A percentile compares a stretch with the other conserved stretches of the same genome.
phyloP scores from a whole-genome alignment of 2,329 filamentous ascomycete genomes.

The Fusarium redolens region DNA sequence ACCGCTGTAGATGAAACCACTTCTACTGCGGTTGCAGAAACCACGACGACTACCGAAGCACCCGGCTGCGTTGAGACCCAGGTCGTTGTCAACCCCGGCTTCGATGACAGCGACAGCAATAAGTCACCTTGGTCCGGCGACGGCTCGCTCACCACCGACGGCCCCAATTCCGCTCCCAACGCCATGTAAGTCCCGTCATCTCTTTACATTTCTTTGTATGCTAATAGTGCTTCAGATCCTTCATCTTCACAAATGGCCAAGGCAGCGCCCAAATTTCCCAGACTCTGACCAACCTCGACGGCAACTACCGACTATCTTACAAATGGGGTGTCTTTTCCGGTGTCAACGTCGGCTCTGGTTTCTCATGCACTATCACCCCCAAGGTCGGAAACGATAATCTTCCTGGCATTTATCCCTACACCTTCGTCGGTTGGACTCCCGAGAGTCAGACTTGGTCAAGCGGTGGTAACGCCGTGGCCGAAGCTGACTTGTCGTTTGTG shows the following conservation, averaged over 20 bases:
- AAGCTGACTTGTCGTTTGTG: not conserved
- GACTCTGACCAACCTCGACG: not conserved
- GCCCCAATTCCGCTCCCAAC: not conserved
- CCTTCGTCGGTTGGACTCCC: fast-evolving
- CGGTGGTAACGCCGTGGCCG: fast-evolving
- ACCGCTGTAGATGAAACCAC: not conserved
- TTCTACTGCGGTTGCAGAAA: not conserved
- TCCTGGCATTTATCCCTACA: fast-evolving
- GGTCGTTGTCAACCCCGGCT: not conserved
- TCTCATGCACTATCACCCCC: not conserved
- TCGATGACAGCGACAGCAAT: not conserved
- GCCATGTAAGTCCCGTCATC: not conserved
- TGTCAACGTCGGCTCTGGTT: fast-evolving
- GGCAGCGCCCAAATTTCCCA: not conserved
- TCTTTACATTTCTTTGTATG: fast-evolving
- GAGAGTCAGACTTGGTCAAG: not conserved
- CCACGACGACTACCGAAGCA: not conserved
- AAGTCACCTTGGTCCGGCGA: not conserved
- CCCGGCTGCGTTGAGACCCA: not conserved
- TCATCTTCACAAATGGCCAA: not conserved
- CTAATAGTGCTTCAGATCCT: not conserved
- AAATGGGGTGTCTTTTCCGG: not conserved
- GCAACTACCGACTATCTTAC: not conserved
- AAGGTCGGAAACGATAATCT: not conserved
- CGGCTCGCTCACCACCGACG: not conserved